Evolutionary conservation across 1,139 yeast genomes (phyloP), one percentile per base, ranked within the genome.

Genomic region (Taphrina deformans): DNA sequence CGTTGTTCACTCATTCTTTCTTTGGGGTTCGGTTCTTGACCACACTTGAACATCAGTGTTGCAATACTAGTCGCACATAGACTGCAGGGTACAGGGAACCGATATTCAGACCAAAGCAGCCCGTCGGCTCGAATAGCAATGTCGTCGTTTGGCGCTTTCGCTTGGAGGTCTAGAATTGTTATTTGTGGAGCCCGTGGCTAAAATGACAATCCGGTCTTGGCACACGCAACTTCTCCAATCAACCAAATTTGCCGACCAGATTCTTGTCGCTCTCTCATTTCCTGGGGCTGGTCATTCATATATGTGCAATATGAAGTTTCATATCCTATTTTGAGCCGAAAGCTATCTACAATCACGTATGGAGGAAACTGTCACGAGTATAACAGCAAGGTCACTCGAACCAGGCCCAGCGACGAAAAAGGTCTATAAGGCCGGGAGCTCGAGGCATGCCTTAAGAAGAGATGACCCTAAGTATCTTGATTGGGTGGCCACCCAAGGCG

Each of bases 401-500:
- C 58, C 58, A 5, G 58, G 48, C 3, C 4, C 58, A 9, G 58
- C 58, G 5, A 24, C 58, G 24, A 53, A 53, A 35, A 9, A 21
- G 21, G 27, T 38, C 48, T 53, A 38, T 33, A 35, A 53, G 23
- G 24, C 7, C 38, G 58, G 46, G 35, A 26, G 41, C 41, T 12
- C 41, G 41, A 12, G 41, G n/a, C 24, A 23, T 21, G 27, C n/a
- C 27, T 10, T 44, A 5, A 16, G n/a, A 9, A 38, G 21, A 23
- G 14, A n/a, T 12, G 46, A 38, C 12, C n/a, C 31, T 21, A n/a
- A 24, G 3, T 23, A 55, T 29, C 44, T 55, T 5, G 61, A 41
- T 16, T 31, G 29, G 38, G 18, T 45, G 18, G 61, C 61, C n/a
- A 27, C 40, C n/a, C 51, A 44, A 31, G 61, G 61, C 16, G 18